Conservation (phyloP, 2,329 filamentous ascomycete genomes). For the Chaetomium olivaceum region DNA sequence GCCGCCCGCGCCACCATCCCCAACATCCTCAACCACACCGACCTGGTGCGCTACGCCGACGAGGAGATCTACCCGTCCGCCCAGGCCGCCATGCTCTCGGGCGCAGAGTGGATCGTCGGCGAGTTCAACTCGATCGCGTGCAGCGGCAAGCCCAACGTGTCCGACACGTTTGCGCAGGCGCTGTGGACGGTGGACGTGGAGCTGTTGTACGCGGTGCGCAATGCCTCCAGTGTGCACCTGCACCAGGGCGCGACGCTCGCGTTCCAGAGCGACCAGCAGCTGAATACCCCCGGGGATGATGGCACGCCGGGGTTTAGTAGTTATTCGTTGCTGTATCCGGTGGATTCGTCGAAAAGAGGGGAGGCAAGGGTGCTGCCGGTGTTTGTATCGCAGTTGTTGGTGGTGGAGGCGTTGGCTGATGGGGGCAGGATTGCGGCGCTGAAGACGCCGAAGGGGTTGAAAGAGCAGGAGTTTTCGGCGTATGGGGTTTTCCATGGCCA, state of each 20-base stretch:
- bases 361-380: constrained; percentile 27
- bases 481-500: constrained; percentile 20
- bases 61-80: constrained; percentile 28
- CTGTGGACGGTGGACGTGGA: constrained; percentile 44
- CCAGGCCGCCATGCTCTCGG: constrained; percentile 23
- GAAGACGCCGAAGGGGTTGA: constrained; percentile 16
- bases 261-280: constrained; percentile 30
- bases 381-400: constrained; percentile 28
- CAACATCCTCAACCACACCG: constrained; percentile 31
- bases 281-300: constrained; percentile 30
- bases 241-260: constrained; percentile 34
- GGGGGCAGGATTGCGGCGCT: constrained; percentile 25
- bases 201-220: constrained; percentile 42
- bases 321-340: constrained; percentile 27
- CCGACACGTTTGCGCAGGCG: constrained; percentile 44
- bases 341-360: constrained; percentile 24
- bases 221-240: constrained; percentile 41
- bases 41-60: constrained; percentile 26
- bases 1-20: constrained; percentile 24
- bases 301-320: constrained; percentile 27
- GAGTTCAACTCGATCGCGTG: constrained; percentile 46
- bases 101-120: constrained; percentile 36
- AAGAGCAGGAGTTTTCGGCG: constrained; percentile 22
- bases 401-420: constrained; percentile 21
- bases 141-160: constrained; percentile 42